Percentiles rank a stretch among this genome's conserved stretches.
Conservation (phyloP, 2,329 filamentous ascomycete genomes). For the Aspergillus sp. region DNA sequence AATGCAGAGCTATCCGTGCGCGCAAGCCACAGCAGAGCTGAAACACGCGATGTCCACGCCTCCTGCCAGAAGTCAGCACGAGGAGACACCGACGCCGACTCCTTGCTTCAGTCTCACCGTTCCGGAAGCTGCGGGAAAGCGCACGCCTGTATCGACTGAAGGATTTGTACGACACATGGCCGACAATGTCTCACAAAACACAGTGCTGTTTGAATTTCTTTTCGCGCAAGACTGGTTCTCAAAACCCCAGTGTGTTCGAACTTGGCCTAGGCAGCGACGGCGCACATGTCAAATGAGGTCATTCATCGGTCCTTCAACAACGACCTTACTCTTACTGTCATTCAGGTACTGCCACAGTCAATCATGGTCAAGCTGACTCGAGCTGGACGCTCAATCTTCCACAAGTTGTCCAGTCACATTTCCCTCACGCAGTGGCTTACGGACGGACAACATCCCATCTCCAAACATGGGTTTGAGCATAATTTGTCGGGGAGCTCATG, state of each 20-base stretch:
- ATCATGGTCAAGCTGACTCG: background rate
- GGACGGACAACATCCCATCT: background rate
- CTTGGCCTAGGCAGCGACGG: background rate
- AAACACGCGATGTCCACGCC: constrained; percentile 8
- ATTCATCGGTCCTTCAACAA: background rate
- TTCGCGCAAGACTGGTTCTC: background rate
- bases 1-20: background rate
- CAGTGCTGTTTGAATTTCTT: background rate
- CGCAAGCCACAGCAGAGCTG: constrained; percentile 5
- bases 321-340: background rate
- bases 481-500: background rate
- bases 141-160: background rate
- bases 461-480: background rate
- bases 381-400: background rate
- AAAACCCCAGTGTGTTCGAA: background rate
- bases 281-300: background rate
- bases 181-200: background rate
- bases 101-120: background rate
- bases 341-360: background rate
- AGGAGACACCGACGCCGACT: constrained; percentile 21
- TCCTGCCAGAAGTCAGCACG: constrained; percentile 17
- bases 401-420: background rate
- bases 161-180: background rate
- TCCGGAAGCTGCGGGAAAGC: background rate
- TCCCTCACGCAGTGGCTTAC: background rate